These are phyloP conservation scores for Epichloe uncinata DNA, from an alignment of 2,329 filamentous ascomycete genomes.

Conservation along the genomic window DNA sequence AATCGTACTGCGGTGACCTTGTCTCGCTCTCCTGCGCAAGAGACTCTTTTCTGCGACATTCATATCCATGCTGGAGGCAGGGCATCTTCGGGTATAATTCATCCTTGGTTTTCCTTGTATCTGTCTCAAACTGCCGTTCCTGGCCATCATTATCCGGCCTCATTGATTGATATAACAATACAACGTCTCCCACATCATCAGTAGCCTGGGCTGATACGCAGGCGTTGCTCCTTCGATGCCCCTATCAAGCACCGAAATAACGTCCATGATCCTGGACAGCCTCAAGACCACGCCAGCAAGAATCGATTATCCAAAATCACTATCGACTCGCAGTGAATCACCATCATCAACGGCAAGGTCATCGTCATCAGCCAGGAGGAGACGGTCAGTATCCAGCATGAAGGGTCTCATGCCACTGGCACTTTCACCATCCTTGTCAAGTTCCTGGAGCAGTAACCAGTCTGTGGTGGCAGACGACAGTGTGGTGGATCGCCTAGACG, in stretches of 20 bases:
- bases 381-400: conserved; percentile 27
- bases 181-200: conserved; percentile 1
- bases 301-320: neutral
- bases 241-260: conserved; percentile 1
- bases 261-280: conserved; percentile 3
- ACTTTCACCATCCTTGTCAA: conserved; percentile 17
- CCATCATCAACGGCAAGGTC: conserved; percentile 9
- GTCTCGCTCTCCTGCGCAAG: conserved; percentile 4
- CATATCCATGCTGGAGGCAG: neutral
- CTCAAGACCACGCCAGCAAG: neutral
- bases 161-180: conserved; percentile 4
- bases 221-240: conserved; percentile 5
- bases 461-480: conserved; percentile 12
- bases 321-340: conserved; percentile 1
- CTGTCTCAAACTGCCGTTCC: neutral
- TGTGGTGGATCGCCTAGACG: conserved; percentile 19
- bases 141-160: neutral
- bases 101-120: neutral
- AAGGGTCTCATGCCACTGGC: conserved; percentile 25
- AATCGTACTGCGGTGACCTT: conserved; percentile 1
- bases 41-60: conserved; percentile 1
- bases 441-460: conserved; percentile 8
- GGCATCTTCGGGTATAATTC: neutral
- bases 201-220: conserved; percentile 4
- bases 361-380: conserved; percentile 11